These are phyloP conservation scores for Eucalyptus caleyi DNA, from an alignment of 345 rosid species.

Conservation along the genomic window DNA sequence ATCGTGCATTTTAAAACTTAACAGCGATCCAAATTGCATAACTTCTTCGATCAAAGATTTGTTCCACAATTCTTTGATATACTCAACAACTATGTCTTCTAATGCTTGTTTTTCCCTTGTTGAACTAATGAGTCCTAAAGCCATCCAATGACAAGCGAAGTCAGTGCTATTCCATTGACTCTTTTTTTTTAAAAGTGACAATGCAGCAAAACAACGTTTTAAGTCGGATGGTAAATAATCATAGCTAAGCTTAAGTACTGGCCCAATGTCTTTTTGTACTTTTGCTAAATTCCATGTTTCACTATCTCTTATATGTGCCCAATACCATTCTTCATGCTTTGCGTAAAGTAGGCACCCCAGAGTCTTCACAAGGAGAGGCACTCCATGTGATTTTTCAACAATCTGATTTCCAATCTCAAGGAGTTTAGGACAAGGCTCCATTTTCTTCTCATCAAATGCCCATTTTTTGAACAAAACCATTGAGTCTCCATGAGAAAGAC, in stretches of 20 bases:
- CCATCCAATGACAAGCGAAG: rapidly evolving
- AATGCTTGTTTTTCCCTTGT: neutral
- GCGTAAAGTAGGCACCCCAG: neutral
- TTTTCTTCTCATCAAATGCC: neutral
- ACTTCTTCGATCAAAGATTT: neutral
- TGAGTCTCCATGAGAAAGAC: neutral
- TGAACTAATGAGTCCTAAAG: neutral
- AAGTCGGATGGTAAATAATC: neutral
- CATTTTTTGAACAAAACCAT: neutral
- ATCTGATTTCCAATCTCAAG: neutral
- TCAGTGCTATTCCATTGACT: rapidly evolving
- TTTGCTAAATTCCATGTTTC: neutral
- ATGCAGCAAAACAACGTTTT: neutral
- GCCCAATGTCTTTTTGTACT: neutral
- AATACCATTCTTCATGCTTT: neutral
- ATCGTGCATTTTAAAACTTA: neutral
- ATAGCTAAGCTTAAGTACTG: neutral
- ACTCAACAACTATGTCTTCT: neutral
- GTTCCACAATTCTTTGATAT: neutral
- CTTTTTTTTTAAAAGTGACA: rapidly evolving
- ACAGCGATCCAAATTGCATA: rapidly evolving
- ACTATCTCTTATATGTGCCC: neutral
- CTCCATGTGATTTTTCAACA: neutral
- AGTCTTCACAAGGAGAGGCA: neutral
- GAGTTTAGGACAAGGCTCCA: neutral